Evolutionary conservation across 1,284 basidiomycete genomes (phyloP).

Genomic region (Termitomyces sp.): DNA sequence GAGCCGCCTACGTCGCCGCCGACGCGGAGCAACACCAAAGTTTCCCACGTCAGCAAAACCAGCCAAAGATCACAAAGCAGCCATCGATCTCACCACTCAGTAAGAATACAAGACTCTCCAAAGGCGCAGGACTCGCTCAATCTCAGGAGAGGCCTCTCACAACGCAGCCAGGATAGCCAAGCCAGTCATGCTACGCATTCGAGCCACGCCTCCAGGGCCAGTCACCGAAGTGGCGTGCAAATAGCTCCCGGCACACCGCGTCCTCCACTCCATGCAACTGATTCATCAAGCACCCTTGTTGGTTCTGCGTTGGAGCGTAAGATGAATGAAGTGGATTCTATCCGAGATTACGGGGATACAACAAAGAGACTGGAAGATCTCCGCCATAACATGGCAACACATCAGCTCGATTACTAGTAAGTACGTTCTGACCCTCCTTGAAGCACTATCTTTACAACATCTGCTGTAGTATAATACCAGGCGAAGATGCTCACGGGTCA

Average conservation of each 20-base stretch:
- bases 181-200: slow-evolving; percentile 22
- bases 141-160: slow-evolving; percentile 25
- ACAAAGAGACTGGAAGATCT: slow-evolving; percentile 60
- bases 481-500: slow-evolving; percentile 85
- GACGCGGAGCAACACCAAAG: slow-evolving; percentile 37
- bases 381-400: slow-evolving; percentile 66
- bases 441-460: slow-evolving; percentile 11
- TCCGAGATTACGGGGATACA: slow-evolving; percentile 53
- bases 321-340: slow-evolving; percentile 54
- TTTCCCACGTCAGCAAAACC: slow-evolving; percentile 30
- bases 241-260: slow-evolving; percentile 8
- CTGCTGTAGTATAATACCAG: slow-evolving; percentile 55
- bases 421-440: slow-evolving; percentile 30
- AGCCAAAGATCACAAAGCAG: slow-evolving; percentile 28
- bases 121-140: slow-evolving; percentile 22
- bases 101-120: slow-evolving; percentile 23
- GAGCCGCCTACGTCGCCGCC: slow-evolving; percentile 38
- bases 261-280: slow-evolving; percentile 40
- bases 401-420: slow-evolving; percentile 82
- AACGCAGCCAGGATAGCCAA: slow-evolving; percentile 23
- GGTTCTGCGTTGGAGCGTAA: slow-evolving; percentile 67
- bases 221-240: slow-evolving; percentile 20
- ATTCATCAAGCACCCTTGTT: slow-evolving; percentile 66
- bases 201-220: slow-evolving; percentile 24
- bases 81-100: slow-evolving; percentile 12